phyloP scores from a whole-genome alignment of 2,329 filamentous ascomycete species.

The Bipolaris bicolor region DNA sequence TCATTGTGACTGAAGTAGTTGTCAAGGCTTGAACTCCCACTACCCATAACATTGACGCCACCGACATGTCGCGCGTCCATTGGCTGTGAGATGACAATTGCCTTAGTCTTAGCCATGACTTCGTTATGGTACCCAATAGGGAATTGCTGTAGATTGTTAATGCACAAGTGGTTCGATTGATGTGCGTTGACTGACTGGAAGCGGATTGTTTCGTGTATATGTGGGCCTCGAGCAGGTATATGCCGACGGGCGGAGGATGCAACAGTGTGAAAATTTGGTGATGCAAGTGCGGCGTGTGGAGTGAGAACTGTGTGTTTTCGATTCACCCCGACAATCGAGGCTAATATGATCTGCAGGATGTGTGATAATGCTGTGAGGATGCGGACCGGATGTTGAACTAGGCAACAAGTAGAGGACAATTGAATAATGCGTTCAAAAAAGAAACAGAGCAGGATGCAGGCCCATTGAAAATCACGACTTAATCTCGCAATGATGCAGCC shows the following conservation, averaged over 20 bases:
- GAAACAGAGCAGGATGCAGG: constrained; percentile 7
- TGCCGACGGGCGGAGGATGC: constrained; percentile 11
- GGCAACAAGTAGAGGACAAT: constrained; percentile 1
- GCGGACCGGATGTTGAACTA: constrained; percentile 9
- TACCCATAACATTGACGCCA: constrained; percentile 38
- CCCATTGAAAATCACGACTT: constrained; percentile 9
- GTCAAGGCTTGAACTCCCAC: constrained; percentile 23
- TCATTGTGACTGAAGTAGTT: constrained; percentile 26
- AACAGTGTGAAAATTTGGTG: constrained; percentile 1
- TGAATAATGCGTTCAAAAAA: constrained; percentile 16
- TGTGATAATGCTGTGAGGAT: constrained; percentile 11
- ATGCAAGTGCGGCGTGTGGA: not conserved
- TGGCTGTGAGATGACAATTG: constrained; percentile 38
- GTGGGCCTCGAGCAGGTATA: constrained; percentile 8
- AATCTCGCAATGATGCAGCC: constrained; percentile 3
- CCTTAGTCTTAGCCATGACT: constrained; percentile 31
- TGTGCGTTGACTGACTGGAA: constrained; percentile 23
- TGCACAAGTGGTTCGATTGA: constrained; percentile 11
- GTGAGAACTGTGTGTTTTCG: not conserved
- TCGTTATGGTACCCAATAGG: constrained; percentile 11
- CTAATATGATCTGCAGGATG: not conserved
- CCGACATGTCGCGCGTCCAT: constrained; percentile 44
- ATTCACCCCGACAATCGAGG: constrained; percentile 9
- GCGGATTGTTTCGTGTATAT: constrained; percentile 29
- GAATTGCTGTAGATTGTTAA: constrained; percentile 7